Evolutionary conservation across 139 green algal genomes (phyloP), one percentile per base, ranked within the genome.

Genomic region (Coelastrella sp.): DNA sequence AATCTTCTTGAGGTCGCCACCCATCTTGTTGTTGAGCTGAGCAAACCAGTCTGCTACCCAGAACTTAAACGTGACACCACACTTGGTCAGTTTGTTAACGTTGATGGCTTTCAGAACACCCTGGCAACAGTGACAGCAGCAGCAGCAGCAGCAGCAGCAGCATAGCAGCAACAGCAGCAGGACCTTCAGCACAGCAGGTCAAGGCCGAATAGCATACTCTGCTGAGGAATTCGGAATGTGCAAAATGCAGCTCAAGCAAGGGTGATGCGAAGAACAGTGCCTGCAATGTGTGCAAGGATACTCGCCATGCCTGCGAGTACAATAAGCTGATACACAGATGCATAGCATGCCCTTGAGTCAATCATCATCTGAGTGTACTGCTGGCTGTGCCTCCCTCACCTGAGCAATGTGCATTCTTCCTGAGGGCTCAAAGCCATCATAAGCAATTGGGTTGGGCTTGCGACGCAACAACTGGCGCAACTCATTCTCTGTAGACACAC

Each of bases 1-100:
- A 85, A 99, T 99, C 94, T 99, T 99, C 89, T 99, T 98, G 63
- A 99, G 88, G 87, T 99, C 98, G 4, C 98, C 98, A 25, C 94
- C 96, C 96, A 99, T 99, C 86, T 99, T 99, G 90, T 98, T 98
- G 92, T 99, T 99, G 45, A 99, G 89, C 90, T 94, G 92, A 40
- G 94, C 94, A 84, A 97, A 97, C 94, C 94, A 97, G 72, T 97
- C 94, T 3, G 94, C 94, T 57, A 75, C 93, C 95, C 96, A 98
- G 89, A 98, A 98, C 87, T 99, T 99, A 93, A 99, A 99, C 13
- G 89, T 95, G 60, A 96, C 95, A 9, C 96, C 97, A 19, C 91
- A 93, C 88, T 96, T 94, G 23, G 97, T 99, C 0, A 99, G 93
- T 90, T 98, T 98, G 91, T 99, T 99, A 21, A 99, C 97, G 81